Percentiles rank a stretch among this genome's conserved stretches.
phyloP scores from a whole-genome alignment of 2,329 filamentous ascomycete genomes.

The Didymosphaeria variabile region DNA sequence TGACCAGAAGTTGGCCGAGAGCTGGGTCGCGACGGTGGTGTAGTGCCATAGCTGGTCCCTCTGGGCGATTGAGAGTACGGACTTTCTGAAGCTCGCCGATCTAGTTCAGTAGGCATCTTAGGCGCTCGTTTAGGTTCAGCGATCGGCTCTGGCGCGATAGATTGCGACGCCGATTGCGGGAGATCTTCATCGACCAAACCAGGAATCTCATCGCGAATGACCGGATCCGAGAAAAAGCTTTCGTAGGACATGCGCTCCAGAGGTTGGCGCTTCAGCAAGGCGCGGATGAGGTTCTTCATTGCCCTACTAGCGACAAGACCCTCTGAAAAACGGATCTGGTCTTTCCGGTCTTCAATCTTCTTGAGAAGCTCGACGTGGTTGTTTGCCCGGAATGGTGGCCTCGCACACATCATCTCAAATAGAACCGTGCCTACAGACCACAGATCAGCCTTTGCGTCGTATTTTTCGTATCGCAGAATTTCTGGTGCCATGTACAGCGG shows the following conservation, averaged over 20 bases:
- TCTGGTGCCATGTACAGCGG: constrained; percentile 99
- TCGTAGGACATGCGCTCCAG: constrained; percentile 86
- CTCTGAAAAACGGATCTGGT: constrained; percentile 82
- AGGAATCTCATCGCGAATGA: constrained; percentile 79
- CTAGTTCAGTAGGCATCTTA: constrained; percentile 39
- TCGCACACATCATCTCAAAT: constrained; percentile 93
- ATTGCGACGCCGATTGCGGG: constrained; percentile 44
- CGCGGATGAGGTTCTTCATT: constrained; percentile 82
- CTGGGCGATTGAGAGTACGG: constrained; percentile 45
- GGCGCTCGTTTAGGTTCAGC: constrained; percentile 37
- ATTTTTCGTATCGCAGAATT: constrained; percentile 95
- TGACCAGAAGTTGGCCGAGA: constrained; percentile 44
- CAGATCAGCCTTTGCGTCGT: constrained; percentile 94
- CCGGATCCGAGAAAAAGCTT: constrained; percentile 79
- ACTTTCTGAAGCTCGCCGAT: constrained; percentile 38
- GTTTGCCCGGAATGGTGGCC: constrained; percentile 86
- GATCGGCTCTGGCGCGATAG: constrained; percentile 39
- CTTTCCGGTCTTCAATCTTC: constrained; percentile 89
- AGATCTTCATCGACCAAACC: constrained; percentile 81
- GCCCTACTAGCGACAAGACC: constrained; percentile 75
- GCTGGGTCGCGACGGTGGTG: constrained; percentile 45
- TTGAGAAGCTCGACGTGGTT: constrained; percentile 95
- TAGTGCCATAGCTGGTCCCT: constrained; percentile 38
- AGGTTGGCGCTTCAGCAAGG: constrained; percentile 83
- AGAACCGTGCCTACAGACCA: constrained; percentile 98